Conservation (phyloP, 139 green algal genomes). For the Desmodesmus armatus region DNA sequence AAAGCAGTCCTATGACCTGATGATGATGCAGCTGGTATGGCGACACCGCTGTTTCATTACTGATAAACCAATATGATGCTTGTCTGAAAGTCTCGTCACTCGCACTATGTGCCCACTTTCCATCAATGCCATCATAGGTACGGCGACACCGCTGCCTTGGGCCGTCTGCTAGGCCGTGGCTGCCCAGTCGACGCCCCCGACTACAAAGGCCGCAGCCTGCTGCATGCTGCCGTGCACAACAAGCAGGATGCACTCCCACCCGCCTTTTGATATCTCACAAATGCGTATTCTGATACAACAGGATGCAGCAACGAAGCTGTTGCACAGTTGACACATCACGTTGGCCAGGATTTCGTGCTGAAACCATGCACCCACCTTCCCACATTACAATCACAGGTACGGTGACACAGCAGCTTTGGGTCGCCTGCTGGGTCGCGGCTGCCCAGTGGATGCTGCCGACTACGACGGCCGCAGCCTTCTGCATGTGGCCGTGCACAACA, state of each 20-base stretch:
- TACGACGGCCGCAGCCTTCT: slow-evolving; percentile 34
- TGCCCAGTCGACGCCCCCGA: slow-evolving; percentile 18
- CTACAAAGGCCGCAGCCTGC: slow-evolving; percentile 30
- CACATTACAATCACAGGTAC: background rate
- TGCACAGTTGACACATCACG: too few relatives aligned
- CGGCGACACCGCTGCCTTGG: slow-evolving; percentile 24
- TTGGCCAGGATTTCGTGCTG: too few relatives aligned
- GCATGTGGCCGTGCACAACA: slow-evolving; percentile 31
- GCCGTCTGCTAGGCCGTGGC: slow-evolving; percentile 1
- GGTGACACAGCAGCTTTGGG: slow-evolving; percentile 20
- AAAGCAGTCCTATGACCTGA: too few relatives aligned
- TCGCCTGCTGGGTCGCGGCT: slow-evolving; percentile 9
- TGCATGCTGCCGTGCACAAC: slow-evolving; percentile 33
- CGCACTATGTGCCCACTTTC: background rate
- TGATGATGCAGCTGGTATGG: too few relatives aligned
- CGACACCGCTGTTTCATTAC: too few relatives aligned
- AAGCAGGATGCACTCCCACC: background rate
- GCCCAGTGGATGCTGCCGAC: slow-evolving; percentile 22
- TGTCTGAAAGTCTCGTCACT: too few relatives aligned
- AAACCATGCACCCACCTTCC: background rate
- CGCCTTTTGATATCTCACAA: too few relatives aligned
- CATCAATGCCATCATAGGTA: background rate
- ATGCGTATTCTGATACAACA: too few relatives aligned
- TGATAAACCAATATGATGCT: too few relatives aligned
- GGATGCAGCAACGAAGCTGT: too few relatives aligned